Evolutionary conservation across 208 protist genomes (phyloP), one percentile per base, ranked within the genome.

Genomic region (Trypanosoma cruzi): DNA sequence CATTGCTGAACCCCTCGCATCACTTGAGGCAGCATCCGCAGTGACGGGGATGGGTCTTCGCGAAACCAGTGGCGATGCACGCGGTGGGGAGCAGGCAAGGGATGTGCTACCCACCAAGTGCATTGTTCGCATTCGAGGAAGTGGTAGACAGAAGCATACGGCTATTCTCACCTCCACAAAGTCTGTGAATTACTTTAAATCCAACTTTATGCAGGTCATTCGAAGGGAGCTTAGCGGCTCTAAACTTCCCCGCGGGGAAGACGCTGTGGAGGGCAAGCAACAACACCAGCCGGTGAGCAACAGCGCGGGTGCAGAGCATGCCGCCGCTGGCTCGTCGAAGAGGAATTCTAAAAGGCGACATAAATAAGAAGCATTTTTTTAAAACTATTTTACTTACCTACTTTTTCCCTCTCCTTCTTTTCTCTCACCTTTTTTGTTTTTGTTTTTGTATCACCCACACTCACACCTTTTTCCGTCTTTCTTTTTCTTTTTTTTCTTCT

Each of bases 101-200:
- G 81, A 86, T 52, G 57, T 86, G 7, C 22, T 74, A 16, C 73
- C 77, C 16, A 85, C 84, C 14, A 92, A 92, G 66, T 95, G 89
- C 55, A 80, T 95, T 42, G 75, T 95, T 16, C 84, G 85, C 13
- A 71, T 91, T 40, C 80, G 82, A n/a, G 79, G 81, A 55, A 95
- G 89, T 63, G 79, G 85, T 63, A 76, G 74, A 4, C 57, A 85
- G 50, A 86, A 86, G 59, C 78, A 86, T 64, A 92, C 89, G 0
- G 50, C 77, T 22, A 71, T 92, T 22, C 53, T 95, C 16, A 65
- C 71, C 49, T 75, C 78, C 13, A 62, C 73, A 11, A 95, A 95
- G 77, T 60, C 75, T n/a, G 77, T 92, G 36, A 88, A 89, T 64
- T 82, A 89, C 71, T 86, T 95, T 56, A 85, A 77, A n/a, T 81